Base-by-base conservation (phyloP, 495 filamentous ascomycete genomes). In the Letharia columbiana region DNA sequence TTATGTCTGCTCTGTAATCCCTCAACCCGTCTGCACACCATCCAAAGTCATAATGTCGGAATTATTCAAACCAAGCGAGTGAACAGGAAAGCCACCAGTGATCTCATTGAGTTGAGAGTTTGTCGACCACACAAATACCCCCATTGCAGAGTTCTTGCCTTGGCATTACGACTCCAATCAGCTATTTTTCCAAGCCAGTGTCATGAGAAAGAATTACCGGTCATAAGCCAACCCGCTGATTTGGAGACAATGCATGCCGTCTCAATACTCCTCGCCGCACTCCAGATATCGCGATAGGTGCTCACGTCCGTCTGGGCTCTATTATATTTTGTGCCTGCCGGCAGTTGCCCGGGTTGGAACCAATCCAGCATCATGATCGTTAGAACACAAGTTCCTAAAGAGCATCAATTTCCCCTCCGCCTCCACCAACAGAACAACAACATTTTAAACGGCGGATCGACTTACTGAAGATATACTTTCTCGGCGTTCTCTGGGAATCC, bases 381-480 rank as follows among this genome's bases (percentile, higher is more conserved):
- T 18, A 61, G 1, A 37, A 37, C 47, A 31, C 64, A 66, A 2
- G 28, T 47, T 13, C 44, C 64, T 65, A 20, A n/a, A 3, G 0
- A 45, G 0, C 15, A 12, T 64, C 49, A 64, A 50, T 18, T 42
- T 2, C 17, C 11, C 5, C 17, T 31, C 8, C 10, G n/a, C 13
- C 9, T 41, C n/a, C 20, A 12, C 31, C 31, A 49, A 33, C 31
- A 37, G n/a, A 54, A 28, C 0, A 50, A 2, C 13, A 33, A 9
- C n/a, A 17, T 2, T 8, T 31, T 17, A 23, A 11, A 59, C 3
- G 1, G 17, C 39, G 37, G 35, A 33, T 23, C 52, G 3, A 60
- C 64, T 28, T 52, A 66, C 64, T 23, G 10, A 66, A n/a, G 11
- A 42, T 13, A 42, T 66, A 66, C 60, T 66, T 66, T 39, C 64